Conservation (phyloP, 148 eudicot species). For the Chenopodium berlandieri region DNA sequence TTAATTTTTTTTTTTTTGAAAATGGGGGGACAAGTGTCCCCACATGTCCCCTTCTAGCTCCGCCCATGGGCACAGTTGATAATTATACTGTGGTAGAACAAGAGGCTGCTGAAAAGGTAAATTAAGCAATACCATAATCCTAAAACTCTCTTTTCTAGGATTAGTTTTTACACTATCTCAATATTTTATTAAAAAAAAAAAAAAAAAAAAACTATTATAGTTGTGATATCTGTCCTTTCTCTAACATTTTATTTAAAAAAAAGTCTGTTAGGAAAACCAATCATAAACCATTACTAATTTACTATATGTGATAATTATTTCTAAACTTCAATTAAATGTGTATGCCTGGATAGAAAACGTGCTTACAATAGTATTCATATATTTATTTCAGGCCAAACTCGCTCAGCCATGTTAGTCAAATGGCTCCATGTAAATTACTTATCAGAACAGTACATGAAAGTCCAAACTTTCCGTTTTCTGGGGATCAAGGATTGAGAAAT, state of each 20-base stretch:
- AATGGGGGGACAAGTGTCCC: too few relatives aligned
- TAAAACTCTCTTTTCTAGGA: background rate
- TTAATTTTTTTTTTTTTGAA: too few relatives aligned
- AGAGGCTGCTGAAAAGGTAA: slow-evolving; percentile 10
- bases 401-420: background rate
- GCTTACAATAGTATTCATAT: background rate
- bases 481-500: background rate
- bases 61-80: too few relatives aligned
- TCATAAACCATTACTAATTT: too few relatives aligned
- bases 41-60: too few relatives aligned
- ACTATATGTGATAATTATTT: too few relatives aligned
- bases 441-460: background rate
- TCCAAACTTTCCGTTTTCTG: background rate
- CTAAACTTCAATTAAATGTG: too few relatives aligned
- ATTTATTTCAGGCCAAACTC: background rate
- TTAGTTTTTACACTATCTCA: background rate
- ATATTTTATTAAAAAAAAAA: too few relatives aligned
- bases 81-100: slow-evolving; percentile 3
- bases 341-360: too few relatives aligned
- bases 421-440: background rate
- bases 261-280: background rate
- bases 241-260: too few relatives aligned
- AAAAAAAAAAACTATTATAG: too few relatives aligned
- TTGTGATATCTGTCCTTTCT: background rate
- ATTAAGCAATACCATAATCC: background rate